Evolutionary conservation across 495 filamentous ascomycete genomes (phyloP).

Genomic region (Rhizodiscina lignyota): DNA sequence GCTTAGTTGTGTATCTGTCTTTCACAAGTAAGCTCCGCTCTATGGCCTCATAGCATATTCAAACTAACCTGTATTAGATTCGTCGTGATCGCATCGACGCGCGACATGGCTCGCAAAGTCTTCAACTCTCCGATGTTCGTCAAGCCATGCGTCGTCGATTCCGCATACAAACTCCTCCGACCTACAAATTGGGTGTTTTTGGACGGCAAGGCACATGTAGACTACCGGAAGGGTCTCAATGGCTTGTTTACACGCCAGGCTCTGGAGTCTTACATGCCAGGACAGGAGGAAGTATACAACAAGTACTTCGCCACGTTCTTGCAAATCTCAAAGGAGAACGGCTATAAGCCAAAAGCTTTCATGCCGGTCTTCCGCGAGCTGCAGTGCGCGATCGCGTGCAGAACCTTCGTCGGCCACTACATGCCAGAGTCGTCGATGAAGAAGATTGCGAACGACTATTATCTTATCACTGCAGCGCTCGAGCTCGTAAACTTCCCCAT

Average conservation of each 20-base stretch:
- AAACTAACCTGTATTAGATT: slow-evolving; percentile 61
- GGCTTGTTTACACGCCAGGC: slow-evolving; percentile 85
- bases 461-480: slow-evolving; percentile 84
- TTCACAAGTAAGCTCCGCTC: slow-evolving; percentile 73
- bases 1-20: slow-evolving; percentile 93
- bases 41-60: not conserved
- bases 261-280: slow-evolving; percentile 75
- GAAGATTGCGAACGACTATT: slow-evolving; percentile 95
- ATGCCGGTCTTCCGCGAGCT: slow-evolving; percentile 91
- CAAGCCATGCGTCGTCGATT: slow-evolving; percentile 94
- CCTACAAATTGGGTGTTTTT: slow-evolving; percentile 94
- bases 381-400: slow-evolving; percentile 86
- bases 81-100: slow-evolving; percentile 89
- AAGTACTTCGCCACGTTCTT: slow-evolving; percentile 69
- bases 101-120: slow-evolving; percentile 91
- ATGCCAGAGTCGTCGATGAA: slow-evolving; percentile 76
- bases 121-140: slow-evolving; percentile 90
- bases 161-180: slow-evolving; percentile 85
- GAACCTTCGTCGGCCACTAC: slow-evolving; percentile 94
- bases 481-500: slow-evolving; percentile 98
- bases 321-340: slow-evolving; percentile 49
- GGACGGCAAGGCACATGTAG: slow-evolving; percentile 86
- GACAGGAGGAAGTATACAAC: slow-evolving; percentile 84
- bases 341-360: slow-evolving; percentile 61
- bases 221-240: slow-evolving; percentile 94